phyloP scores from a whole-genome alignment of 257 asterid species.

The Orobanche coerulescens region DNA sequence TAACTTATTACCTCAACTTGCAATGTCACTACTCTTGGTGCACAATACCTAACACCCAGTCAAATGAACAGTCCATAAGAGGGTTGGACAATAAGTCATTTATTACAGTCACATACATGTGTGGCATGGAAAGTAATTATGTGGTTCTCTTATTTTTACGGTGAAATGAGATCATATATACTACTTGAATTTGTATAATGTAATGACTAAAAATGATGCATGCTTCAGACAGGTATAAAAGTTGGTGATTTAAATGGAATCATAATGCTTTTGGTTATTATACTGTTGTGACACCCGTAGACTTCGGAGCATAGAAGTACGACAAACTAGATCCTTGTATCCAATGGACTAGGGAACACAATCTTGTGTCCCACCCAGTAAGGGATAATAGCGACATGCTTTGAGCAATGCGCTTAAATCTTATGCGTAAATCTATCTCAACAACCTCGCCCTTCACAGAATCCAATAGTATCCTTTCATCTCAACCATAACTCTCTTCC shows the following conservation, averaged over 20 bases:
- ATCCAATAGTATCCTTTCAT: background rate
- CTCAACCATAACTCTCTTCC: background rate
- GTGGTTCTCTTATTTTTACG: no score
- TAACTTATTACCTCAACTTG: no score
- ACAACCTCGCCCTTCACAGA: background rate
- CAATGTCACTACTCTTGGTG: no score
- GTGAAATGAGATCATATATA: background rate
- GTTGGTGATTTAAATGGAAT: background rate
- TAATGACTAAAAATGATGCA: background rate
- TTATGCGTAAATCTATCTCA: no score
- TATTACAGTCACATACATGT: background rate
- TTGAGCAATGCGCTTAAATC: background rate
- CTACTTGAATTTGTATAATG: no score
- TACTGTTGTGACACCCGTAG: background rate
- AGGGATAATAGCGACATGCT: background rate
- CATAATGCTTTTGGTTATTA: background rate
- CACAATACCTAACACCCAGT: no score
- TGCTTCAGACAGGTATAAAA: background rate
- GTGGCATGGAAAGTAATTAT: background rate
- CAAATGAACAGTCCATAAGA: no score
- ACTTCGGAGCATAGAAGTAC: background rate
- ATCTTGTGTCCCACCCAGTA: background rate
- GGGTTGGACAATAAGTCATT: background rate
- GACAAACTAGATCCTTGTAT: background rate
- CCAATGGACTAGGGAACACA: no score